A percentile compares a stretch with the other conserved stretches of the same genome.
These are phyloP conservation scores for Sporobolomyces pararoseus DNA, from an alignment of 768 basidiomycete species.

Conservation along the genomic window DNA sequence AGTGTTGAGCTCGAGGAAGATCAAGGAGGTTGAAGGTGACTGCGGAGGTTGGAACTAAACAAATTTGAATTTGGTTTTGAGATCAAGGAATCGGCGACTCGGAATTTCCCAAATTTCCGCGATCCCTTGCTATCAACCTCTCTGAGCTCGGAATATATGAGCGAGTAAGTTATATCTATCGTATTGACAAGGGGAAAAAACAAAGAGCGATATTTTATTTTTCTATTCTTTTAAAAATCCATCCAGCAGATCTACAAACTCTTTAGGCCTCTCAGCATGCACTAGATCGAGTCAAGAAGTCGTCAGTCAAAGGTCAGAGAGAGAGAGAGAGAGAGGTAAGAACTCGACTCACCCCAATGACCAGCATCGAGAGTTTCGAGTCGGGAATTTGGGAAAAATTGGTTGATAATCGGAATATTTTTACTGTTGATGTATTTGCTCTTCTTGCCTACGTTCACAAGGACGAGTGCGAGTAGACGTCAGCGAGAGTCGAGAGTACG, in stretches of 20 bases:
- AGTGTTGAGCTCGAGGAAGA: no score
- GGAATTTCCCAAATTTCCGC: no score
- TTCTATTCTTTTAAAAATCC: constrained; percentile 11
- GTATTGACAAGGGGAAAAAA: no score
- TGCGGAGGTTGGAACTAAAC: no score
- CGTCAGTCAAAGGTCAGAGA: no score
- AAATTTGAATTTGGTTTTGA: no score
- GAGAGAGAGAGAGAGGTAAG: constrained; percentile 29
- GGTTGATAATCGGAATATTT: constrained; percentile 61
- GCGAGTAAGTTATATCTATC: no score
- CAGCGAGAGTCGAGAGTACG: neutral
- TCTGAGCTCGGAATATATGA: no score
- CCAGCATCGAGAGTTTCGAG: constrained; percentile 67
- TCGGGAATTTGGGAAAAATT: constrained; percentile 69
- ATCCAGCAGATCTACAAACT: constrained; percentile 10
- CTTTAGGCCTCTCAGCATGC: constrained; percentile 11
- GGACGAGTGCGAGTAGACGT: neutral
- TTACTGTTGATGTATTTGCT: constrained; percentile 68
- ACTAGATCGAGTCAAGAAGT: neutral
- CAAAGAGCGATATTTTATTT: no score
- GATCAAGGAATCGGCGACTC: no score
- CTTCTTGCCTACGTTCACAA: constrained; percentile 27
- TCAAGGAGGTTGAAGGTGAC: no score
- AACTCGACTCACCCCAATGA: constrained; percentile 90
- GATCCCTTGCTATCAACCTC: no score